Base-by-base conservation (phyloP, 1,139 yeast genomes). In the Debaryomycetaceae sp. region DNA sequence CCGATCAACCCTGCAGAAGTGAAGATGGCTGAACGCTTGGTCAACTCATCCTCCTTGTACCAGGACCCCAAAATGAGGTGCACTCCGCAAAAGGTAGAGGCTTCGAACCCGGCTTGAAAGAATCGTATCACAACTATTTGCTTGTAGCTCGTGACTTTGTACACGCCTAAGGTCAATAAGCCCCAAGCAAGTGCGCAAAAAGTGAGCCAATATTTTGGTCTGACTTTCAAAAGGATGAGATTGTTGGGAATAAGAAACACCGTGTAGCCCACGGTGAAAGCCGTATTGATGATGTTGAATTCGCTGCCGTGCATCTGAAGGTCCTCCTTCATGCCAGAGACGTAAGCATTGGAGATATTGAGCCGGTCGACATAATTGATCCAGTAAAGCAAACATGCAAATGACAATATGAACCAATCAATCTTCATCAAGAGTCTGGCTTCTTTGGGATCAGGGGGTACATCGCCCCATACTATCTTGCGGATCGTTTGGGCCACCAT, bases 201-300 rank as follows among this genome's bases (percentile, higher is more conserved):
- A 16, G 74, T 56, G 19, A 75, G 42, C 79, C 75, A 75, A 38
- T 67, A 64, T 29, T 75, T 56, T 1, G 82, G 80, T 38, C 73
- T 61, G 1, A 75, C 59, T 34, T 62, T 66, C 35, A 75, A 50
- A 15, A 77, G 50, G 29, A 71, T 62, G 44, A 71, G 43, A 44
- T 75, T 74, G 39, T 74, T 68, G 1, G 83, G 83, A 23, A 78
- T 50, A 61, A 75, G 66, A 4, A 78, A 76, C 11, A 77, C 57
- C 16, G 73, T 66, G 48, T 75, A 77, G 2, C 84, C 84, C 4
- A 76, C 70, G 8, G 74, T 73, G 49, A 76, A 78, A 30, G 72
- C 65, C 0, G 83, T 74, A 39, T 71, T 70, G 31, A 75, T 64
- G 18, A 66, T 40, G 40, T 74, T 75, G 36, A 56, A 56, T 29